These are phyloP conservation scores for Colletotrichum scovillei DNA, from an alignment of 2,329 filamentous ascomycete species.

Conservation along the genomic window DNA sequence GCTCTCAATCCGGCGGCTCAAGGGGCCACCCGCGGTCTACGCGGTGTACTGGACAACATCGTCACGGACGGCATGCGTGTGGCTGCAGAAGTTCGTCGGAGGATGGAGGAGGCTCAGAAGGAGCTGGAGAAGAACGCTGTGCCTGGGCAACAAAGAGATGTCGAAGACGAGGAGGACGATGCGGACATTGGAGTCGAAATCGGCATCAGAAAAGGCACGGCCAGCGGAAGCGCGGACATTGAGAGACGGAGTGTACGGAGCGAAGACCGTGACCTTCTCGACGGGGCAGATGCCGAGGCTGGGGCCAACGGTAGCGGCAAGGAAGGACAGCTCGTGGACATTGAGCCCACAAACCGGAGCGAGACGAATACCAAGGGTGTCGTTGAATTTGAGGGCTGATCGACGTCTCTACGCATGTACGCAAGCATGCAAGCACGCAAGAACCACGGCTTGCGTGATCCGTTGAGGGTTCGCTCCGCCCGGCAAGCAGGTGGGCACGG, in stretches of 20 bases:
- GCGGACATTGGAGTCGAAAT: slow-evolving; percentile 61
- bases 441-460: not conserved
- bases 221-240: slow-evolving; percentile 61
- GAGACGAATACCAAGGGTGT: slow-evolving; percentile 48
- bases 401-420: not conserved
- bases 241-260: slow-evolving; percentile 74
- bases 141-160: slow-evolving; percentile 66
- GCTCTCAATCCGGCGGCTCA: slow-evolving; percentile 56
- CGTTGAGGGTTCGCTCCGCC: not conserved
- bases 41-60: slow-evolving; percentile 96
- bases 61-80: slow-evolving; percentile 98
- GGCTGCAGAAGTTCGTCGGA: slow-evolving; percentile 87
- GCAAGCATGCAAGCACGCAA: too few relatives aligned
- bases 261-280: slow-evolving; percentile 76
- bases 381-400: slow-evolving; percentile 56
- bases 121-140: slow-evolving; percentile 87
- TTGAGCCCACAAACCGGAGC: slow-evolving; percentile 42
- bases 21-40: slow-evolving; percentile 78
- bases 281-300: slow-evolving; percentile 79
- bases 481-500: not conserved
- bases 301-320: slow-evolving; percentile 54
- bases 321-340: slow-evolving; percentile 49
- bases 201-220: slow-evolving; percentile 50
- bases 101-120: slow-evolving; percentile 95
- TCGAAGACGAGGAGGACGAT: slow-evolving; percentile 75